Percentiles rank a stretch among this genome's conserved stretches.
Evolutionary conservation across 176 grass and related monocot species (phyloP).

Genomic region (Alopecurus myosuroides): DNA sequence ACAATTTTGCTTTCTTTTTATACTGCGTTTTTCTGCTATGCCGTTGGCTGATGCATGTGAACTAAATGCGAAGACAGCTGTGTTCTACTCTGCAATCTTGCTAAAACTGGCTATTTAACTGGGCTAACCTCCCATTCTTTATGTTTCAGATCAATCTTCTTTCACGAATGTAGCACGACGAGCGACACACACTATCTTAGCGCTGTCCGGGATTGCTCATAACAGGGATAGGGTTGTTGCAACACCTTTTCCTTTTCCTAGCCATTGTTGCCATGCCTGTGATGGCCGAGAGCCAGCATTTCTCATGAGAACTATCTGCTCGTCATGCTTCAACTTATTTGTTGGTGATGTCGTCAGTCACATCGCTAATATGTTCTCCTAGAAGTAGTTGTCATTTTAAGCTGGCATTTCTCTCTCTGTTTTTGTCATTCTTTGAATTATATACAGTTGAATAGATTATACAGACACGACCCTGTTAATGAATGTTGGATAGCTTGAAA

Average conservation of each 20-base stretch:
- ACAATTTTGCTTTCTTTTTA: neutral
- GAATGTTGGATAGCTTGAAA: slow-evolving; percentile 17
- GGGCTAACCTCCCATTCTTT: slow-evolving; percentile 16
- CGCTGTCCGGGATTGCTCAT: slow-evolving; percentile 45
- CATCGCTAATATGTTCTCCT: slow-evolving; percentile 25
- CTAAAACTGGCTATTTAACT: neutral
- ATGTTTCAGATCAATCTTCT: slow-evolving; percentile 36
- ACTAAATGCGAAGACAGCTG: slow-evolving; percentile 10
- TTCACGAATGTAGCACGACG: slow-evolving; percentile 46
- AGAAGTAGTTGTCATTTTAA: neutral
- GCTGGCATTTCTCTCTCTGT: slow-evolving; percentile 18
- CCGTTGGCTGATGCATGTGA: slow-evolving; percentile 11
- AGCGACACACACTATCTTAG: slow-evolving; percentile 63
- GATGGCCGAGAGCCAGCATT: slow-evolving; percentile 33
- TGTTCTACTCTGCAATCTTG: neutral
- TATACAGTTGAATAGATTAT: slow-evolving; percentile 21
- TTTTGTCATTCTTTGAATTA: slow-evolving; percentile 23
- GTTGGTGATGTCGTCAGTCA: slow-evolving; percentile 42
- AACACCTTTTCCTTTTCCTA: slow-evolving; percentile 33
- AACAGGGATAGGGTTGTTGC: slow-evolving; percentile 46
- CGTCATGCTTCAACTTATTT: slow-evolving; percentile 60
- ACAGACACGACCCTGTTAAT: neutral
- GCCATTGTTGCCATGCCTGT: slow-evolving; percentile 35
- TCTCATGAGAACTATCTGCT: slow-evolving; percentile 57
- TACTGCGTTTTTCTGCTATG: neutral